Evolutionary conservation across 768 basidiomycete species (phyloP), one percentile per base, ranked within the genome.

Genomic region (Serendipita indica): DNA sequence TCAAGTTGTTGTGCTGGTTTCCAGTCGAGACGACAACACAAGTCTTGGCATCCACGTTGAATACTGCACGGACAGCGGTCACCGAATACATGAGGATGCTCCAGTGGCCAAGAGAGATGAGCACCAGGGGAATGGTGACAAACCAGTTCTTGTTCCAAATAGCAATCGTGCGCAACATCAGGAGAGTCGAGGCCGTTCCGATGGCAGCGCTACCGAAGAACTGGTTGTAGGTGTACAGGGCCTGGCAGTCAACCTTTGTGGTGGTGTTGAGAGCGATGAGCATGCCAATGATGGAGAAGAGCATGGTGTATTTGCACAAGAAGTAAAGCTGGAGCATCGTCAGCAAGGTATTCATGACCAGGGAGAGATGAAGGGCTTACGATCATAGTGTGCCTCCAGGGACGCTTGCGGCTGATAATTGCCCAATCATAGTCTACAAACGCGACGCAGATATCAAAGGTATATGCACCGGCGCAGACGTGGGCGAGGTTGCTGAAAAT

Each of bases 51-150:
- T 39, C 52, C 13, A 34, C 16, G 28, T 34, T 41, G 16, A 58
- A 61, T 37, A 30, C 14, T 30, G 39, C 25, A 3, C 57, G 18
- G 28, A 35, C n/a, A 5, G 41, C 25, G 33, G 56, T 58, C 58
- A 0, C 63, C 75, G 82, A 82, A 69, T 84, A 83, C 20, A 85
- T 69, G 60, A 85, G 79, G 45, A 85, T 68, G 0, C 80, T 79
- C 83, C 83, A 85, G 62, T 84, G 83, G 1, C 83, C 83, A 12
- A 84, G 70, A 39, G 81, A 79, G 49, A 84, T 64, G 27, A 79
- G n/a, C 4, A 79, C 66, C 10, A 86, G 69, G 5, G 73, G 60
- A 3, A 70, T 68, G 33, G 82, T 69, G 61, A 85, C 71, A 63
- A 73, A 79, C 61, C 71, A 70, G 52, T 77, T 77, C 52, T 80